A percentile compares a stretch with the other conserved stretches of the same genome.
Evolutionary conservation across 768 basidiomycete species (phyloP).

Genomic region (Kwoniella sp.): DNA sequence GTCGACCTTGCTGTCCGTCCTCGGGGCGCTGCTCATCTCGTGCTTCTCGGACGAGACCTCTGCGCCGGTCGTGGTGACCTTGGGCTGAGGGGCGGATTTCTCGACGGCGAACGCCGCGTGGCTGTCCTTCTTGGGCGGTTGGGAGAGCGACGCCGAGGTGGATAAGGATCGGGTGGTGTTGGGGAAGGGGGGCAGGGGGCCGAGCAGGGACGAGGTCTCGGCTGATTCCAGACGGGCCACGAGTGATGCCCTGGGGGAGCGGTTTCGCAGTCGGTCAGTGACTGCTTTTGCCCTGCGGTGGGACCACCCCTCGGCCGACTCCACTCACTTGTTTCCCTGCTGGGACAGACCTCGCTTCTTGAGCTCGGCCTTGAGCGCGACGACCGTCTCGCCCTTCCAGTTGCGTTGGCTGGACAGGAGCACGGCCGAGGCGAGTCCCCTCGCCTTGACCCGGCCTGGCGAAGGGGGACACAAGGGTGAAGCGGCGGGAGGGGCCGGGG

Average conservation of each 20-base stretch:
- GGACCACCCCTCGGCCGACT: too few species aligned
- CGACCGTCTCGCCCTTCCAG: constrained; percentile 45
- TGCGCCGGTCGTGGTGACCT: constrained; percentile 30
- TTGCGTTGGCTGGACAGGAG: constrained; percentile 40
- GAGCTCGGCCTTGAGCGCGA: constrained; percentile 40
- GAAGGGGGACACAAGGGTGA: constrained; percentile 6
- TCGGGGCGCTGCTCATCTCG: constrained; percentile 19
- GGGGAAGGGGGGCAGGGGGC: constrained; percentile 41
- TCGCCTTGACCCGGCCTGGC: constrained; percentile 12
- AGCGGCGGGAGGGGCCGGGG: constrained; percentile 4
- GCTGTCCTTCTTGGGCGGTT: constrained; percentile 3
- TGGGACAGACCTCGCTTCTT: constrained; percentile 40
- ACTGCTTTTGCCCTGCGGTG: neutral
- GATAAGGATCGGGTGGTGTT: constrained; percentile 7
- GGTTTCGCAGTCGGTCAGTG: neutral
- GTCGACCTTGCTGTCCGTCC: constrained; percentile 18
- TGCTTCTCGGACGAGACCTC: constrained; percentile 16
- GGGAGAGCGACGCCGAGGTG: constrained; percentile 11
- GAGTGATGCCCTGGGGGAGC: constrained; percentile 26
- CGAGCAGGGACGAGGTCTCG: constrained; percentile 33
- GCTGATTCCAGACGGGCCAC: constrained; percentile 40
- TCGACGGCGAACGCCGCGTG: neutral
- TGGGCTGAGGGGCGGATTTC: constrained; percentile 9
- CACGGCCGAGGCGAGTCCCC: constrained; percentile 42
- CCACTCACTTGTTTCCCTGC: constrained; percentile 51